Evolutionary conservation across 1,284 basidiomycete genomes (phyloP).

Genomic region (Ceratobasidium sp.): DNA sequence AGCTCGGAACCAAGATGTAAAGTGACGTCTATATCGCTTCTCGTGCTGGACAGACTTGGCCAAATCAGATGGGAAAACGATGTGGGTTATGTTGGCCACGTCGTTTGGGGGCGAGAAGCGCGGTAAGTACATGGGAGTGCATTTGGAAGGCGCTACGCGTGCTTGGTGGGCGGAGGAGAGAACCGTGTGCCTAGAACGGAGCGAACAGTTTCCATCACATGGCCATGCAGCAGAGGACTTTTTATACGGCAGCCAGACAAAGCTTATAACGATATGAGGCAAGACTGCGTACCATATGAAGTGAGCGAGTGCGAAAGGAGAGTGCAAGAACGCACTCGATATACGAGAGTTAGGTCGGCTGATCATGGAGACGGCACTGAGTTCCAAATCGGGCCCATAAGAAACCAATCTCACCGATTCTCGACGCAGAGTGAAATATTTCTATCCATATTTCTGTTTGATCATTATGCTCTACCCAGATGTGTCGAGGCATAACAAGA

Average conservation of each 20-base stretch:
- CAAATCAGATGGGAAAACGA: too few relatives aligned
- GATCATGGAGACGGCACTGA: not conserved
- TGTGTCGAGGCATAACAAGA: not conserved
- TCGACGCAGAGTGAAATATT: not conserved
- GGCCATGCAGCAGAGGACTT: not conserved
- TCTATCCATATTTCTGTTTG: not conserved
- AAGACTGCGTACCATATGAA: not conserved
- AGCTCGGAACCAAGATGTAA: conserved; percentile 72
- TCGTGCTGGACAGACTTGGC: too few relatives aligned
- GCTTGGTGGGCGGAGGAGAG: conserved; percentile 9
- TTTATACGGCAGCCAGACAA: not conserved
- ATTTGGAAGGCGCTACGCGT: not conserved
- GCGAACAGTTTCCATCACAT: conserved; percentile 1
- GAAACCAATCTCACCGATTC: not conserved
- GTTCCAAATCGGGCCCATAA: not conserved
- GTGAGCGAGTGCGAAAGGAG: not conserved
- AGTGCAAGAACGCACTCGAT: not conserved
- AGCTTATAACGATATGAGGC: not conserved
- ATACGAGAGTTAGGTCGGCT: not conserved
- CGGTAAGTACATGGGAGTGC: not conserved
- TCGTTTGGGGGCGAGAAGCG: conserved; percentile 51
- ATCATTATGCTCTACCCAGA: not conserved
- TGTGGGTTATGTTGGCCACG: conserved; percentile 57
- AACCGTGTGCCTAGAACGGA: not conserved
- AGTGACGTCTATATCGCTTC: conserved; percentile 64